Evolutionary conservation across 164 flowering plant species (phyloP), one percentile per base, ranked within the genome.

Genomic region (Berberis vulgaris): DNA sequence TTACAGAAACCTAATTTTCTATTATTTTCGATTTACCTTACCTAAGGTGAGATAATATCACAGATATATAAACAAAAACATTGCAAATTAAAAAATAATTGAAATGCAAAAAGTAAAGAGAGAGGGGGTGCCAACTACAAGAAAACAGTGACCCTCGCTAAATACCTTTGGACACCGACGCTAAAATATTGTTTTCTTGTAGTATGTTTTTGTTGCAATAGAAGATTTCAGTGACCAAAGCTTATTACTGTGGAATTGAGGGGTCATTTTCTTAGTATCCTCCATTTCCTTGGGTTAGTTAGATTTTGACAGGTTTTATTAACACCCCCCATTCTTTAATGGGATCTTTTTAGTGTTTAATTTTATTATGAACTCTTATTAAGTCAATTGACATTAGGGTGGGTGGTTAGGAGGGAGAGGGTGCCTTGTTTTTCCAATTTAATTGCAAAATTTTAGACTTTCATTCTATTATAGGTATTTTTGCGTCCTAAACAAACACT

Each of bases 181-280:
- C 26, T 26, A 26, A 26, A 26, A 26, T 26, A 26, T 26, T 26
- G 26, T 26, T 26, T 26, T 26, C 26, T 26, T 26, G 26, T 26
- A 26, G 26, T 26, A 26, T 10, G 9, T 40, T 59, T 59, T 59
- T 59, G 62, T 59, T 65, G 63, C 59, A 59, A 26, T 26, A 26
- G n/a, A 26, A 26, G 26, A 26, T 26, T 55, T 57, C 46, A 61
- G 45, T 58, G 63, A 53, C 10, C 11, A 67, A 1, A 45, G 68
- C 39, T 41, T 43, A 12, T 12, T 26, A 26, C 26, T 26, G 26
- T 26, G 26, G 26, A 26, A 26, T 26, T 7, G 26, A n/a, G 6
- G 54, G 66, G 63, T 74, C 67, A 41, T 57, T 72, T 54, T 59
- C 66, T 49, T 26, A 43, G 53, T 49, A 65, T 69, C 70, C 65